These are phyloP conservation scores for Cornus florida DNA, from an alignment of 148 eudicot genomes.

Conservation along the genomic window DNA sequence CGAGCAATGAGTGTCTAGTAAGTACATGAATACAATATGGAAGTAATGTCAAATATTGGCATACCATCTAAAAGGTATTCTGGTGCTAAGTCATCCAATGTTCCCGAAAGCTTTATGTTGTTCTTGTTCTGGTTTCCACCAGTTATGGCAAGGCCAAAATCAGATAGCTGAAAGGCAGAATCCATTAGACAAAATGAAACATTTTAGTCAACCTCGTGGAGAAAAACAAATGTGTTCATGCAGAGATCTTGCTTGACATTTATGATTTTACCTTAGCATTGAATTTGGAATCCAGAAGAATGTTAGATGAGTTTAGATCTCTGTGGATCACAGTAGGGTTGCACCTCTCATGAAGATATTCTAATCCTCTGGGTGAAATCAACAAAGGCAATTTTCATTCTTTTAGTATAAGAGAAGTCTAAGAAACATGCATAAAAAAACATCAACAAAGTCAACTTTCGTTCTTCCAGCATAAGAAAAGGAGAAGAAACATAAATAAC, in stretches of 20 bases:
- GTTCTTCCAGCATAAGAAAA: conserved; percentile 1
- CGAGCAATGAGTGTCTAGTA: background rate
- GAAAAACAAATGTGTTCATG: background rate
- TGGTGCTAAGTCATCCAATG: conserved; percentile 78
- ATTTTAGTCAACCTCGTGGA: background rate
- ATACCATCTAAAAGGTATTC: conserved; percentile 85
- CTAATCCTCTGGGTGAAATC: conserved; percentile 58
- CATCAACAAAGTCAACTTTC: background rate
- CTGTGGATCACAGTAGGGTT: conserved; percentile 78
- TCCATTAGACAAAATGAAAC: background rate
- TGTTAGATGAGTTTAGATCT: conserved; percentile 72
- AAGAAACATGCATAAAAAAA: background rate
- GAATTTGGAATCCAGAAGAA: conserved; percentile 74
- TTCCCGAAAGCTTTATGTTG: conserved; percentile 57
- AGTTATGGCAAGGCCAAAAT: conserved; percentile 66
- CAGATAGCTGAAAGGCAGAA: conserved; percentile 59
- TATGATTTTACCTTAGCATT: conserved; percentile 70
- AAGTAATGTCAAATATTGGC: conserved; percentile 5
- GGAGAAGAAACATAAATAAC: background rate
- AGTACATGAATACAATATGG: background rate
- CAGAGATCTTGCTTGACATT: background rate
- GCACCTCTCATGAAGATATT: conserved; percentile 81
- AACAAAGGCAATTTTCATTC: background rate
- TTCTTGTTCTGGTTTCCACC: conserved; percentile 51
- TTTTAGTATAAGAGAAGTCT: background rate